phyloP scores from a whole-genome alignment of 2,329 filamentous ascomycete genomes.

The Madurella mycetomatis region DNA sequence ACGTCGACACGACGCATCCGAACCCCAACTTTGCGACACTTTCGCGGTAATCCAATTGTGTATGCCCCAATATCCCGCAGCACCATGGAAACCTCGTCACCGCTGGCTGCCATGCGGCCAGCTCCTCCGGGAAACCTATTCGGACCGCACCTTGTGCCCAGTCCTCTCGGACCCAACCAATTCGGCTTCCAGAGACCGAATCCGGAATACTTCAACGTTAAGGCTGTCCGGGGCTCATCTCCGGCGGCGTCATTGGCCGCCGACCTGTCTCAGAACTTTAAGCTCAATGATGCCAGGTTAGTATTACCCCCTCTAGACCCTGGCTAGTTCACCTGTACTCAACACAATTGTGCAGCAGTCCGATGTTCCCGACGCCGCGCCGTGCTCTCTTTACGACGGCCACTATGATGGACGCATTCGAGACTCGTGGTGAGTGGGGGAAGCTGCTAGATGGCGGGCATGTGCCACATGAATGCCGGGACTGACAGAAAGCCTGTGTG shows the following conservation, averaged over 20 bases:
- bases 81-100: constrained; percentile 88
- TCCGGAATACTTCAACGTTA: constrained; percentile 77
- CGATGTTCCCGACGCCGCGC: constrained; percentile 75
- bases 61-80: constrained; percentile 5
- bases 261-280: constrained; percentile 94
- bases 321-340: constrained; percentile 10
- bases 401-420: constrained; percentile 57
- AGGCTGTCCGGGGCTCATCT: constrained; percentile 76
- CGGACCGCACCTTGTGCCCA: constrained; percentile 47
- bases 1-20: not conserved
- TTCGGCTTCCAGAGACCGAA: constrained; percentile 48
- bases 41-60: constrained; percentile 1
- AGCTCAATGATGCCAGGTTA: constrained; percentile 78
- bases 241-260: constrained; percentile 87
- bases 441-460: not conserved
- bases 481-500: constrained; percentile 19
- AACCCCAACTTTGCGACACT: not conserved
- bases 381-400: constrained; percentile 77
- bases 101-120: constrained; percentile 83
- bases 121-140: constrained; percentile 53
- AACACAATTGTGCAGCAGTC: constrained; percentile 46
- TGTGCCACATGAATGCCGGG: constrained; percentile 6
- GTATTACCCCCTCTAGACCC: constrained; percentile 24
- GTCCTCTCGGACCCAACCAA: constrained; percentile 42
- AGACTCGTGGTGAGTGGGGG: constrained; percentile 52